Conservation (phyloP, 2,329 filamentous ascomycete species). For the Botryosphaeria dothidea region DNA sequence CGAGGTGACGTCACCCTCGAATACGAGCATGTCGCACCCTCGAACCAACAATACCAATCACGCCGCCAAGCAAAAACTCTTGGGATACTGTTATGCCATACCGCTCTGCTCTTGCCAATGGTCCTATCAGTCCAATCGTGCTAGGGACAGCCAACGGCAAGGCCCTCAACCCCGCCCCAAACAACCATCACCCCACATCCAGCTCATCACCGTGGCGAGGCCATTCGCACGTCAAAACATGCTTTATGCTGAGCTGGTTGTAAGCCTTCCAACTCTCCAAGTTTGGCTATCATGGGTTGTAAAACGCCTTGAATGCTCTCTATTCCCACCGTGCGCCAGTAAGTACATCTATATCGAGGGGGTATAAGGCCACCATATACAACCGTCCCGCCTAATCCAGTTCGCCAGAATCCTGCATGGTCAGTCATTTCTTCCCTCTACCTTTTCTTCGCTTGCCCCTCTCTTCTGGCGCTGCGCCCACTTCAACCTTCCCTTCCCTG, state of each 20-base stretch:
- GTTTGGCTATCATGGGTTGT: neutral
- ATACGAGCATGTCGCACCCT: neutral
- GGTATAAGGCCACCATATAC: neutral
- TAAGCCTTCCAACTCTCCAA: neutral
- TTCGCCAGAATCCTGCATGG: neutral
- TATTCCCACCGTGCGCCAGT: neutral
- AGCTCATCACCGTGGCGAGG: no score
- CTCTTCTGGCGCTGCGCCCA: slow-evolving; percentile 28
- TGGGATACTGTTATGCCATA: neutral
- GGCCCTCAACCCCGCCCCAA: no score
- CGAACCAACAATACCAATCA: slow-evolving; percentile 9
- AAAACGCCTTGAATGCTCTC: neutral
- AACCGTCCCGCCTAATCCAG: neutral
- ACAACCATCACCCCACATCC: no score
- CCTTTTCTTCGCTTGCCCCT: slow-evolving; percentile 33
- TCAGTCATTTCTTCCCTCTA: slow-evolving; percentile 17
- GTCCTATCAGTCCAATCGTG: neutral
- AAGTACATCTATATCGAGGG: neutral
- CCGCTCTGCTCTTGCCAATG: neutral
- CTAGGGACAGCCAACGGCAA: no score
- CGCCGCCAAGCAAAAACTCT: neutral
- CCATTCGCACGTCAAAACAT: no score
- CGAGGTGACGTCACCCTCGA: neutral
- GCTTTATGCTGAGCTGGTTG: no score
- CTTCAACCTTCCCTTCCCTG: slow-evolving; percentile 30